Evolutionary conservation across 1,284 basidiomycete genomes (phyloP).

Genomic region (Neolentinus lepideus): DNA sequence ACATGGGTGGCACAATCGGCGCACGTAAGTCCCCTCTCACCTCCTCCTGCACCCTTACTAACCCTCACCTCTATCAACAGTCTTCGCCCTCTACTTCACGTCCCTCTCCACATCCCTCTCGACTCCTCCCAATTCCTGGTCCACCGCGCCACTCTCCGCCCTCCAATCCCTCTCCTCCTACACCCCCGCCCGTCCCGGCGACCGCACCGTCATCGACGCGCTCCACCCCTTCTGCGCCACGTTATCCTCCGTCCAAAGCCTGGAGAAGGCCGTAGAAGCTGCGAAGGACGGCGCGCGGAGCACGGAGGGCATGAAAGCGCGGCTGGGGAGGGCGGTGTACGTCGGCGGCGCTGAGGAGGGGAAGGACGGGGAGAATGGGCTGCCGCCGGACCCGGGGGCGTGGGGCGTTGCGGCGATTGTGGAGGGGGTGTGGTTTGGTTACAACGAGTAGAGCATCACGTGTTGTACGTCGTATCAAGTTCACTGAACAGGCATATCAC

Average conservation of each 20-base stretch:
- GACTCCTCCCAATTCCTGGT: conserved; percentile 20
- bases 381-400: conserved; percentile 47
- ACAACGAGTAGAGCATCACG: background rate
- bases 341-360: conserved; percentile 22
- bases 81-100: conserved; percentile 49
- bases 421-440: conserved; percentile 21
- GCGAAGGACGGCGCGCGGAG: conserved; percentile 37
- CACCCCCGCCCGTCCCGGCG: conserved; percentile 45
- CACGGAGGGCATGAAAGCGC: conserved; percentile 38
- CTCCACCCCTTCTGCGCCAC: conserved; percentile 38
- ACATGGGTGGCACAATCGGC: conserved; percentile 91
- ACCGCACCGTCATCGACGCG: conserved; percentile 48
- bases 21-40: conserved; percentile 30
- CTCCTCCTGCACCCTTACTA: background rate
- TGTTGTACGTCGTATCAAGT: no score
- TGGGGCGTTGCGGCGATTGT: conserved; percentile 38
- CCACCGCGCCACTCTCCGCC: conserved; percentile 21
- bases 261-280: conserved; percentile 27
- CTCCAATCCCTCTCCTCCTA: conserved; percentile 29
- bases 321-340: conserved; percentile 44
- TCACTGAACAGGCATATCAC: no score
- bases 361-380: conserved; percentile 9
- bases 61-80: conserved; percentile 14
- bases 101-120: conserved; percentile 18
- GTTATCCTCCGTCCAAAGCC: conserved; percentile 13